Percentiles rank a stretch among this genome's conserved stretches.
Conservation (phyloP, 2,329 filamentous ascomycete species). For the Alternaria incomplexa region DNA sequence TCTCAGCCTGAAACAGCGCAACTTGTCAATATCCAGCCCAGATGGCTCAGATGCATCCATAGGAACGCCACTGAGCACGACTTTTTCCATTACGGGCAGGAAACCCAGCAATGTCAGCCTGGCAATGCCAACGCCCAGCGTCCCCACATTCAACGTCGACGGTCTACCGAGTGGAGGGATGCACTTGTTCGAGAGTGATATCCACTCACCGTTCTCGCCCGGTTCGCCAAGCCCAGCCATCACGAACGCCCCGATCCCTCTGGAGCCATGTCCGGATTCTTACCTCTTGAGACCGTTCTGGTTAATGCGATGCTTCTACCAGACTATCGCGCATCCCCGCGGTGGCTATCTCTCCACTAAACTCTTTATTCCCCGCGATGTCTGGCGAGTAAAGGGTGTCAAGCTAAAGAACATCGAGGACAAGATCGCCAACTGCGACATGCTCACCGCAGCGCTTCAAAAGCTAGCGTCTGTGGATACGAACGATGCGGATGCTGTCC, state of each 20-base stretch:
- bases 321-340: conserved; percentile 87
- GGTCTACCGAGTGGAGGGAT: conserved; percentile 70
- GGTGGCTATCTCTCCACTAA: conserved; percentile 92
- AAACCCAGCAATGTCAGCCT: conserved; percentile 63
- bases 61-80: conserved; percentile 74
- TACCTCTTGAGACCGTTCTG: conserved; percentile 93
- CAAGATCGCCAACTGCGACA: conserved; percentile 90
- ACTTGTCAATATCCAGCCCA: conserved; percentile 69
- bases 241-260: conserved; percentile 71
- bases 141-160: conserved; percentile 64
- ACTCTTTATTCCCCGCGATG: conserved; percentile 89
- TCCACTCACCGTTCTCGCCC: conserved; percentile 70
- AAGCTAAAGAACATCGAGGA: conserved; percentile 92
- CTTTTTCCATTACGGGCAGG: conserved; percentile 61
- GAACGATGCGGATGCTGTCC: conserved; percentile 85
- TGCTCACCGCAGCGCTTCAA: conserved; percentile 84
- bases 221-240: conserved; percentile 70
- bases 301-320: conserved; percentile 93
- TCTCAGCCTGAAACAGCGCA: conserved; percentile 74
- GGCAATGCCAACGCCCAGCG: conserved; percentile 72
- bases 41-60: conserved; percentile 72
- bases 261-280: conserved; percentile 92
- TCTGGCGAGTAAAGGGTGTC: conserved; percentile 92
- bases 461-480: conserved; percentile 86
- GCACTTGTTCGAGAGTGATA: conserved; percentile 82